phyloP scores from a whole-genome alignment of 2,329 filamentous ascomycete genomes.

The Tolypocladium guangdongense region DNA sequence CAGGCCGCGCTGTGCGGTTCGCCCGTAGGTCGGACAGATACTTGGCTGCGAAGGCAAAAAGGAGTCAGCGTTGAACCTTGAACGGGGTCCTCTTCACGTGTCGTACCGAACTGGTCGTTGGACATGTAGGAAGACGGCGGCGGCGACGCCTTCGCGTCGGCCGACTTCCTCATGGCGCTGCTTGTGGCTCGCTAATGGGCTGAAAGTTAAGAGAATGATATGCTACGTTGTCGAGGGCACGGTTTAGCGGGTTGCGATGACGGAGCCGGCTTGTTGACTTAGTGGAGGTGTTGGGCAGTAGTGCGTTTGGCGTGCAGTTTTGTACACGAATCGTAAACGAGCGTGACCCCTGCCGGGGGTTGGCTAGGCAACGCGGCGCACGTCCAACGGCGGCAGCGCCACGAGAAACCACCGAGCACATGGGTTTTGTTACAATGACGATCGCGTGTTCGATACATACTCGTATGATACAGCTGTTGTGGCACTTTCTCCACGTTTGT shows the following conservation, averaged over 20 bases:
- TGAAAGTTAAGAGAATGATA: background rate
- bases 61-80: background rate
- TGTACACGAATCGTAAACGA: slow-evolving; percentile 5
- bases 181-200: background rate
- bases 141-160: slow-evolving; percentile 34
- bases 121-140: slow-evolving; percentile 55
- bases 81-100: background rate
- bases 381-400: background rate
- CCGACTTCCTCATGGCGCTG: slow-evolving; percentile 17
- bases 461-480: too few species aligned
- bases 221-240: background rate
- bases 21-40: slow-evolving; percentile 63
- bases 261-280: slow-evolving; percentile 1
- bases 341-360: slow-evolving; percentile 4
- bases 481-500: too few species aligned
- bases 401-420: background rate
- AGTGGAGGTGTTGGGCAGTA: slow-evolving; percentile 2
- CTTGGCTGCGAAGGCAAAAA: slow-evolving; percentile 35
- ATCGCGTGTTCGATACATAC: background rate
- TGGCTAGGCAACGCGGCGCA: slow-evolving; percentile 12
- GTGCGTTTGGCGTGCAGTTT: slow-evolving; percentile 4
- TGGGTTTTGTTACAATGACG: background rate
- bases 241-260: background rate
- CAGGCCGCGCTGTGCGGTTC: slow-evolving; percentile 56
- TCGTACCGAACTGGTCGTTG: slow-evolving; percentile 54